These are phyloP conservation scores for Phytophthora niederhauseri DNA, from an alignment of 352 stramenopile species.

Conservation along the genomic window DNA sequence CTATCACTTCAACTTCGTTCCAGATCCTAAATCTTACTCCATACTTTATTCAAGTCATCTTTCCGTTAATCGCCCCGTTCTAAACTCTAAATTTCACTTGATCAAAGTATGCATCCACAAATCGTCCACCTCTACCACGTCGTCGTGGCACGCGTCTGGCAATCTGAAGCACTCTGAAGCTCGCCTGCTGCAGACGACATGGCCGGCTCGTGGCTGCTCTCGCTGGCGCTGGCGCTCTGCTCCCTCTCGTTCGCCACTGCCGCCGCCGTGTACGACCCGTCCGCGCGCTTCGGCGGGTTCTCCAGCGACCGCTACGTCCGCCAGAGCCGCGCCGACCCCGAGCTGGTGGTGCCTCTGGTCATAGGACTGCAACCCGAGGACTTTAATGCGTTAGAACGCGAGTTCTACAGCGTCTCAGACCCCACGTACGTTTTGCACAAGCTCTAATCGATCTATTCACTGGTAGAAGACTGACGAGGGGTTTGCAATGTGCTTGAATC, in stretches of 20 bases:
- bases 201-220: conserved; percentile 26
- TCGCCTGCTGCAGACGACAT: conserved; percentile 16
- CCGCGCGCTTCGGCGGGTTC: conserved; percentile 34
- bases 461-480: too few relatives aligned
- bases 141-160: background rate
- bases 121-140: conserved; percentile 2
- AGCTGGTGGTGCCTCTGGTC: conserved; percentile 55
- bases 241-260: background rate
- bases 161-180: conserved; percentile 8
- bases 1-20: background rate
- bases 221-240: conserved; percentile 14
- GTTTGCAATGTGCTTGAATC: too few relatives aligned
- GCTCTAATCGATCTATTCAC: background rate
- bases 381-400: conserved; percentile 56
- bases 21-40: conserved; percentile 8
- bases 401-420: conserved; percentile 60
- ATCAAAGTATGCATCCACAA: conserved; percentile 22
- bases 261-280: conserved; percentile 1
- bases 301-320: conserved; percentile 42
- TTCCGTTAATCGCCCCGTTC: background rate
- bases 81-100: conserved; percentile 3
- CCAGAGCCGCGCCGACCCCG: conserved; percentile 36
- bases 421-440: conserved; percentile 50
- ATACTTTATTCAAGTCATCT: conserved; percentile 21
- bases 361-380: conserved; percentile 56